Percentiles rank a stretch among this genome's conserved stretches.
Conservation (phyloP, 148 eudicot species). For the Fallopia convolvulus region DNA sequence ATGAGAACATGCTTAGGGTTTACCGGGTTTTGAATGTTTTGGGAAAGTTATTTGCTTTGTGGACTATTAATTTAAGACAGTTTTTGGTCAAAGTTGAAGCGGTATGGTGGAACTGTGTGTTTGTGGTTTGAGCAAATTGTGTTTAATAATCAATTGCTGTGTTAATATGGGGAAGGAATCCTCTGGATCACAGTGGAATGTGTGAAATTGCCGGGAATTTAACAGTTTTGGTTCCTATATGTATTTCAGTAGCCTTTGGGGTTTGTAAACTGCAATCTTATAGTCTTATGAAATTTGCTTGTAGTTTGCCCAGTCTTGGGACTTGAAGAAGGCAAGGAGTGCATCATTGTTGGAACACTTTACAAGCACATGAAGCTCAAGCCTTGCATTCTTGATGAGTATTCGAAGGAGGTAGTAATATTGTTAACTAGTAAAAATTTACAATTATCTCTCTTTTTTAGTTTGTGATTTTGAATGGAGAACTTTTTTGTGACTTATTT, state of each 20-base stretch:
- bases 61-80: not conserved
- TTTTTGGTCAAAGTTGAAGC: not conserved
- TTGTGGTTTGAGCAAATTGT: not conserved
- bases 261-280: not conserved
- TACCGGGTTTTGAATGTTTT: not conserved
- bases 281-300: conserved; percentile 16
- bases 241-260: not conserved
- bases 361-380: conserved; percentile 97
- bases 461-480: not conserved
- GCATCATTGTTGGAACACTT: conserved; percentile 86
- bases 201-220: not conserved
- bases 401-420: conserved; percentile 71
- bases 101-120: not conserved
- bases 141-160: not conserved
- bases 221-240: not conserved
- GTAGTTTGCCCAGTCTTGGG: conserved; percentile 79
- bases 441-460: not conserved
- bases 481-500: not conserved
- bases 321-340: conserved; percentile 72
- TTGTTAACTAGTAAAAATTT: not conserved
- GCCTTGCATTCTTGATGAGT: conserved; percentile 83
- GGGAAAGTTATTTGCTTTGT: not conserved
- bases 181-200: not conserved
- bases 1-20: not conserved
- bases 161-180: not conserved